A percentile compares a stretch with the other conserved stretches of the same genome.
Conservation (phyloP, 2,329 filamentous ascomycete species). For the Pochonia chlamydosporia region DNA sequence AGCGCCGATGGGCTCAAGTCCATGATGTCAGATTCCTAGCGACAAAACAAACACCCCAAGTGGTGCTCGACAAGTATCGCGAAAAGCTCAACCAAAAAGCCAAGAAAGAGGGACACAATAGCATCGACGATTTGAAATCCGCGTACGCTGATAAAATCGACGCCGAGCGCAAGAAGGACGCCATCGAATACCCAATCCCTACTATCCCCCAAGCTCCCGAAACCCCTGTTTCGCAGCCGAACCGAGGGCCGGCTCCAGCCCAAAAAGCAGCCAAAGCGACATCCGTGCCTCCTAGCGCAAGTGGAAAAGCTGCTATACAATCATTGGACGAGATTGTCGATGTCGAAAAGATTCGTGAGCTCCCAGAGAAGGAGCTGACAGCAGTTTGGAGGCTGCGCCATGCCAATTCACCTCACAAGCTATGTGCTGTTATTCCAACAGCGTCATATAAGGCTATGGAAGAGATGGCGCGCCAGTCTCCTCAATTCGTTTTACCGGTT, state of each 20-base stretch:
- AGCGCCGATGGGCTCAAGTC: slow-evolving; percentile 85
- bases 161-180: slow-evolving; percentile 61
- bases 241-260: slow-evolving; percentile 23
- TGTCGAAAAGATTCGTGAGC: slow-evolving; percentile 65
- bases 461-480: slow-evolving; percentile 63
- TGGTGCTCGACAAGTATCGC: slow-evolving; percentile 77
- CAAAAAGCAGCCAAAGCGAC: slow-evolving; percentile 13
- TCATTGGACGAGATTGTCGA: slow-evolving; percentile 58
- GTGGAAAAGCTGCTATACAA: slow-evolving; percentile 27
- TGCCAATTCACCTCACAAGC: slow-evolving; percentile 61
- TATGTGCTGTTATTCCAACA: slow-evolving; percentile 79
- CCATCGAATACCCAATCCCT: slow-evolving; percentile 39
- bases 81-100: slow-evolving; percentile 82
- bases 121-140: slow-evolving; percentile 70
- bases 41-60: slow-evolving; percentile 63
- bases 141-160: slow-evolving; percentile 83
- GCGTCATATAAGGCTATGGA: slow-evolving; percentile 70
- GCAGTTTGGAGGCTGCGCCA: slow-evolving; percentile 87
- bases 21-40: slow-evolving; percentile 88
- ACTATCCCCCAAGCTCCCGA: slow-evolving; percentile 29
- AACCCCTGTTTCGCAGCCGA: slow-evolving; percentile 30
- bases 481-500: slow-evolving; percentile 87
- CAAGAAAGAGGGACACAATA: slow-evolving; percentile 60
- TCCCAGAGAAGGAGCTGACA: slow-evolving; percentile 78
- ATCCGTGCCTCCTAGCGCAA: not conserved